Percentiles rank a stretch among this genome's conserved stretches.
These are phyloP conservation scores for Leccinum incarnatum DNA, from an alignment of 768 basidiomycete genomes.

Conservation along the genomic window DNA sequence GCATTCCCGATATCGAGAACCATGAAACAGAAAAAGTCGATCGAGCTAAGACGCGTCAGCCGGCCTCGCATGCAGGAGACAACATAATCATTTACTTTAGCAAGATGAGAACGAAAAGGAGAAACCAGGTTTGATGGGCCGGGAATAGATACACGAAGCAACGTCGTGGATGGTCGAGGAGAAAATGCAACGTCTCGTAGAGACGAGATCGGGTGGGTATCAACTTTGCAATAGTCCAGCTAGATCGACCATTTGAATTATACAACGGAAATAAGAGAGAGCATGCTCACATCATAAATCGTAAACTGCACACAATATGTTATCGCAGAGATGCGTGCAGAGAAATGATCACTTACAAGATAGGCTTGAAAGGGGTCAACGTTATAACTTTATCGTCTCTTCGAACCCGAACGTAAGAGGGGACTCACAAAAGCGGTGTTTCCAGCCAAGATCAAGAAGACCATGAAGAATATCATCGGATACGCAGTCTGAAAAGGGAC, in stretches of 20 bases:
- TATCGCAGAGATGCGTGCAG: not conserved
- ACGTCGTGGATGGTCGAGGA: conserved; percentile 91
- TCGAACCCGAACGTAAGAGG: not conserved
- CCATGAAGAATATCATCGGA: conserved; percentile 70
- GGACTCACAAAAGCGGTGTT: conserved; percentile 91
- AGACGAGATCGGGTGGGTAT: conserved; percentile 57
- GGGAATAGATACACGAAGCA: conserved; percentile 92
- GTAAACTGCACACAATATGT: conserved; percentile 48
- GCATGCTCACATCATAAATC: conserved; percentile 73
- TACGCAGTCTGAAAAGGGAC: conserved; percentile 87
- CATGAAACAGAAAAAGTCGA: conserved; percentile 90
- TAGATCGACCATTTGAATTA: conserved; percentile 31
- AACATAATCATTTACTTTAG: conserved; percentile 52
- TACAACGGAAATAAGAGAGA: not conserved
- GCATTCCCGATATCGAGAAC: conserved; percentile 83
- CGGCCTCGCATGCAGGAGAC: not conserved
- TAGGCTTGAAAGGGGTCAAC: conserved; percentile 48
- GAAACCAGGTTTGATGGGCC: conserved; percentile 92
- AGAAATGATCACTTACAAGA: conserved; percentile 61
- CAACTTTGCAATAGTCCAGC: conserved; percentile 70
- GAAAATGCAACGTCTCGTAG: conserved; percentile 81
- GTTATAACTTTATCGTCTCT: not conserved
- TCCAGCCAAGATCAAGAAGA: conserved; percentile 80
- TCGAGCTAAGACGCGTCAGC: conserved; percentile 42
- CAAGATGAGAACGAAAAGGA: conserved; percentile 61